Evolutionary conservation across 2,329 filamentous ascomycete genomes (phyloP).

Genomic region (Exophiala bonariae): DNA sequence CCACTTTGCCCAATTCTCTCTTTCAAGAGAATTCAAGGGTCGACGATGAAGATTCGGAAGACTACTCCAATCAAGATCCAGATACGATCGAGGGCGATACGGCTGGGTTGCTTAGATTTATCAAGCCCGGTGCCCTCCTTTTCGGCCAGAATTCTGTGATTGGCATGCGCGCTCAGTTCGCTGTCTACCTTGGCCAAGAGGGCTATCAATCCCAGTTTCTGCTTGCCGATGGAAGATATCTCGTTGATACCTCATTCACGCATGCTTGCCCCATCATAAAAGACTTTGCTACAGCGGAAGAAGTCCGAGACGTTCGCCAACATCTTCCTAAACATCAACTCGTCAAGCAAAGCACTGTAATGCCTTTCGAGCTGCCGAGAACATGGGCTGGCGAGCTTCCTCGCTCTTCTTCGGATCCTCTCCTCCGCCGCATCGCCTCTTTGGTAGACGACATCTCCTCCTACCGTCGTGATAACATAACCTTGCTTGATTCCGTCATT

Average conservation of each 20-base stretch:
- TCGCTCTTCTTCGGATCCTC: constrained; percentile 35
- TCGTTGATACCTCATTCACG: constrained; percentile 5
- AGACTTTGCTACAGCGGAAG: constrained; percentile 20
- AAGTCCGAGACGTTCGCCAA: constrained; percentile 19
- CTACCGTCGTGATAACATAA: constrained; percentile 37
- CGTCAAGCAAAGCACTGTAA: constrained; percentile 1
- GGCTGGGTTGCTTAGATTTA: background rate
- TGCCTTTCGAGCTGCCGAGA: constrained; percentile 35
- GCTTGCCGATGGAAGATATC: constrained; percentile 22
- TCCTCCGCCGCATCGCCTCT: constrained; percentile 36
- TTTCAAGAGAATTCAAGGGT: constrained; percentile 20
- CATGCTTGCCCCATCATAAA: constrained; percentile 9
- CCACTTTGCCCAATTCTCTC: constrained; percentile 23
- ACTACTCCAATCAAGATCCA: background rate
- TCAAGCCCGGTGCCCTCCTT: no score
- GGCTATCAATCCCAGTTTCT: constrained; percentile 22
- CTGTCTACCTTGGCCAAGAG: constrained; percentile 18
- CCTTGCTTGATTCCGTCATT: constrained; percentile 38
- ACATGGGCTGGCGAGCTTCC: constrained; percentile 38
- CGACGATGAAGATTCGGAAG: constrained; percentile 6
- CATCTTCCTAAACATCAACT: constrained; percentile 22
- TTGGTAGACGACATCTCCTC: constrained; percentile 36
- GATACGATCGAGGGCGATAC: no score
- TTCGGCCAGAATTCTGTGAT: no score
- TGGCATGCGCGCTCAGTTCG: constrained; percentile 13